phyloP scores from a whole-genome alignment of 2,329 filamentous ascomycete species.

The Penicillium italicum region DNA sequence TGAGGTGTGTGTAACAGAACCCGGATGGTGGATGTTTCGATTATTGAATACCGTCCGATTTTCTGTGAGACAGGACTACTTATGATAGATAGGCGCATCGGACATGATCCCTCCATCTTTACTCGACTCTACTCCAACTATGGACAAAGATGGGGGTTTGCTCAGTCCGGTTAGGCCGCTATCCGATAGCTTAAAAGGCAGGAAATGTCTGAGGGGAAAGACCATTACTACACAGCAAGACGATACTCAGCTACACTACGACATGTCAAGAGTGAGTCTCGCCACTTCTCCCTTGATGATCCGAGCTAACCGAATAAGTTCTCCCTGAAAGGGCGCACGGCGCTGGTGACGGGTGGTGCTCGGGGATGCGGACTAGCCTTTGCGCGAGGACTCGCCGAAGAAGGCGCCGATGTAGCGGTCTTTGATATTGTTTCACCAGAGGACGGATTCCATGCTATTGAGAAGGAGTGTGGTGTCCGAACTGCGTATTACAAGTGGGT shows the following conservation, averaged over 20 bases:
- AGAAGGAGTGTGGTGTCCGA: conserved; percentile 42
- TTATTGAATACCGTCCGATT: not conserved
- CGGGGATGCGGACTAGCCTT: conserved; percentile 47
- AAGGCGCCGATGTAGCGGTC: conserved; percentile 45
- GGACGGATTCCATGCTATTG: conserved; percentile 40
- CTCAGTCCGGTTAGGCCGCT: not conserved
- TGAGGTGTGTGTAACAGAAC: not conserved
- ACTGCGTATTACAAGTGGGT: conserved; percentile 40
- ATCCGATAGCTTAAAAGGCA: conserved; percentile 6
- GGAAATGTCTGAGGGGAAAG: conserved; percentile 3
- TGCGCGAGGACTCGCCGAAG: conserved; percentile 45
- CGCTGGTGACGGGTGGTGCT: conserved; percentile 48
- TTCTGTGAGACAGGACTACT: conserved; percentile 4
- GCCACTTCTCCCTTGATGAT: not conserved
- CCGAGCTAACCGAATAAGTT: conserved; percentile 37
- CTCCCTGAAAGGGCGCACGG: conserved; percentile 48
- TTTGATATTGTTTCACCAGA: conserved; percentile 47
- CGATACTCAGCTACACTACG: not conserved
- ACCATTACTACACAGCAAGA: not conserved
- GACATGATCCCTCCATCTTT: not conserved
- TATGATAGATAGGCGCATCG: conserved; percentile 1
- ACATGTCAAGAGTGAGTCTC: conserved; percentile 25
- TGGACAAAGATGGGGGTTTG: conserved; percentile 21
- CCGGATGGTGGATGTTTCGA: not conserved
- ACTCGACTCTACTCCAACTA: not conserved